Evolutionary conservation across 2,329 filamentous ascomycete species (phyloP).

Genomic region (Colletotrichum incanum): DNA sequence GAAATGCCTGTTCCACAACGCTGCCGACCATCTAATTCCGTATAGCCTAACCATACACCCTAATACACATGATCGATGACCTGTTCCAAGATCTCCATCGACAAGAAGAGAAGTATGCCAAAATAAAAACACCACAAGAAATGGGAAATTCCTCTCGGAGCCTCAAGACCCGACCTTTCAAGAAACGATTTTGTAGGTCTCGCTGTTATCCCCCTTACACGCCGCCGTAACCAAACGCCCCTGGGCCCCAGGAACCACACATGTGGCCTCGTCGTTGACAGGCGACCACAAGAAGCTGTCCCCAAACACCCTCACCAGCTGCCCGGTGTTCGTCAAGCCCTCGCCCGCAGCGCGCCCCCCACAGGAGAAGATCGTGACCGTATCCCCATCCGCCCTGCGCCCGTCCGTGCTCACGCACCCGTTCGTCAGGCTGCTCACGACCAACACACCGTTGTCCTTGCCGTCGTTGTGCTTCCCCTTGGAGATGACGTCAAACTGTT

Average conservation of each 20-base stretch:
- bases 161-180: neutral
- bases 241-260: slow-evolving; percentile 57
- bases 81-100: neutral
- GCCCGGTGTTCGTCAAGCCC: slow-evolving; percentile 63
- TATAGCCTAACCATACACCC: neutral
- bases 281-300: slow-evolving; percentile 62
- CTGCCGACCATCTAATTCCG: neutral
- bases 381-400: slow-evolving; percentile 60
- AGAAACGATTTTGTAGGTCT: slow-evolving; percentile 48
- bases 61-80: neutral
- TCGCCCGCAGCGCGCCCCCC: slow-evolving; percentile 66
- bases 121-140: neutral
- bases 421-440: slow-evolving; percentile 66
- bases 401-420: slow-evolving; percentile 68
- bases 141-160: rapidly evolving
- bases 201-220: slow-evolving; percentile 49
- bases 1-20: neutral
- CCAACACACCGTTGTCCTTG: slow-evolving; percentile 56
- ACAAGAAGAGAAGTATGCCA: neutral
- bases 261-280: slow-evolving; percentile 60
- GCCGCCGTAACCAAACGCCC: slow-evolving; percentile 52
- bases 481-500: slow-evolving; percentile 68
- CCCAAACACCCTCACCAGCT: slow-evolving; percentile 64
- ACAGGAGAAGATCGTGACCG: slow-evolving; percentile 67
- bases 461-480: slow-evolving; percentile 65